Conservation (phyloP, 805 yeast genomes). For the Jamesozyma jinghongensis region DNA sequence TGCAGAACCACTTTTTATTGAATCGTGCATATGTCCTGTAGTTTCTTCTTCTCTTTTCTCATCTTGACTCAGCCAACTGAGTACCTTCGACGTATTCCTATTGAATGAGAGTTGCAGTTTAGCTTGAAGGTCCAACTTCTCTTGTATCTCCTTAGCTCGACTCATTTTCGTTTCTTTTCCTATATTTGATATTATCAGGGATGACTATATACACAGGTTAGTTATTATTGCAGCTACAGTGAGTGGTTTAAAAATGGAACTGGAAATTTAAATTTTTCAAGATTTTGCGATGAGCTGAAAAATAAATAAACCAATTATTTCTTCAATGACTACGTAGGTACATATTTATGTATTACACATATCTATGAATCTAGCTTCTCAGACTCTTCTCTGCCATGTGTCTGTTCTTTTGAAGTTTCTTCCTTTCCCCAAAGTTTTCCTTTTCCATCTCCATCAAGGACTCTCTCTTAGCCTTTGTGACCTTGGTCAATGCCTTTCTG, state of each 20-base stretch:
- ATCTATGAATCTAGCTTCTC: neutral
- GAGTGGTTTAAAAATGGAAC: no score
- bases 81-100: conserved; percentile 17
- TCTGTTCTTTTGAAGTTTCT: conserved; percentile 39
- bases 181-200: no score
- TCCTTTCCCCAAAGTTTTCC: conserved; percentile 76
- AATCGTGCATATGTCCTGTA: neutral
- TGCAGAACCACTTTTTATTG: conserved; percentile 1
- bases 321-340: no score
- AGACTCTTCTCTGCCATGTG: conserved; percentile 21
- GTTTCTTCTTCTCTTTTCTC: conserved; percentile 1
- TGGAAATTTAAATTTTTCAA: no score
- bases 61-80: conserved; percentile 19
- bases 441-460: conserved; percentile 89
- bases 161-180: no score
- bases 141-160: conserved; percentile 29
- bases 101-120: conserved; percentile 23
- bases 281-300: neutral
- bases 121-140: conserved; percentile 27
- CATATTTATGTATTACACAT: neutral
- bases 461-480: conserved; percentile 80
- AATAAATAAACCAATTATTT: no score
- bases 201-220: no score
- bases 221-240: no score
- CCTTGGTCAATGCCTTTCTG: conserved; percentile 56